Base-by-base conservation (phyloP, 768 basidiomycete genomes). In the Daedaleopsis sinensis region DNA sequence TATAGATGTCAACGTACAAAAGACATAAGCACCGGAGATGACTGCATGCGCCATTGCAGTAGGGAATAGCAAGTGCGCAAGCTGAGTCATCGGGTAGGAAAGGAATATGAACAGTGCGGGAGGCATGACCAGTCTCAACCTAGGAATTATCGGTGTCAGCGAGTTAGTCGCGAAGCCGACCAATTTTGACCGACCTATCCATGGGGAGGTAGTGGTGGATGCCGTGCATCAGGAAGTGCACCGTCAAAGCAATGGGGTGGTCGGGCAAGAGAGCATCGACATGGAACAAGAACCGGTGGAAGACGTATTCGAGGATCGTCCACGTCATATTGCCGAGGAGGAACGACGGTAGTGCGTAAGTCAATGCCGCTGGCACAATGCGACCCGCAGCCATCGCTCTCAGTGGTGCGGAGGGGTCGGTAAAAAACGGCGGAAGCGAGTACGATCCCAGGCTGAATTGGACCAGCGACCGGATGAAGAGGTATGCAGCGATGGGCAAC, bases 211-310 rank as follows among this genome's bases (percentile, higher is more conserved):
- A 99, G 74, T 99, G 97, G 72, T 99, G 97, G 38, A 99, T 87
- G 16, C 97, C 97, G 70, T 98, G 97, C 72, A 93, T 79, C 69
- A 93, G 72, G 77, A 99, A 99, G 72, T 99, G 97, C 24, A 98
- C 72, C 46, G 87, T 86, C 70, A 98, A 80, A 76, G 90, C 92
- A 54, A 78, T 76, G 6, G 90, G 89, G 59, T 78, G 80, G 74
- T 99, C 97, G 2, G 97, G 97, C 21, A 99, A 83, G 69, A 81
- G 74, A 10, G 86, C 81, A 71, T 99, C 97, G 67, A 99, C 78
- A 74, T 99, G 97, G 86, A 99, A 99, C 52, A 99, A 77, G 85
- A 98, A 98, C 44, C 97, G 89, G 76, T 99, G 97, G 69, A 99
- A 77, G 13, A 81, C 78, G 72, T 98, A 99, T 75, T 98, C 97